Conservation (phyloP, 176 grass and related monocot species). For the Eragrostis nindensis region DNA sequence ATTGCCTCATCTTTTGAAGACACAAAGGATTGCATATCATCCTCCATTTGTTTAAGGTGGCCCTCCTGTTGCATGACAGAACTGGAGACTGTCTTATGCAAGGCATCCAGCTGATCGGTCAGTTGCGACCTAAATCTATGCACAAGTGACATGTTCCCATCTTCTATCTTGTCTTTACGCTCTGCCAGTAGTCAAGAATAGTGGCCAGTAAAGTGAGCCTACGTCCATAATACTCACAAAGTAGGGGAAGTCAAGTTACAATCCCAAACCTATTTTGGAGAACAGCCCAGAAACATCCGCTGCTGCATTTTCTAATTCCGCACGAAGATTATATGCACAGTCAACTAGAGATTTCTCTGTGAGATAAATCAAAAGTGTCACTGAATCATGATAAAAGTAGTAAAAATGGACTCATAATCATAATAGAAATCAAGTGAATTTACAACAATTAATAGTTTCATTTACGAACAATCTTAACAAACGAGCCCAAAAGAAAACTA, state of each 20-base stretch:
- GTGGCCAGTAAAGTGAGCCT: slow-evolving; percentile 26
- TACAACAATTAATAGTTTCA: background rate
- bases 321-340: slow-evolving; percentile 80
- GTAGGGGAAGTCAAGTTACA: slow-evolving; percentile 23
- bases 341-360: slow-evolving; percentile 94
- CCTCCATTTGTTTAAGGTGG: slow-evolving; percentile 93
- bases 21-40: slow-evolving; percentile 94
- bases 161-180: slow-evolving; percentile 92
- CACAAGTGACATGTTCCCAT: slow-evolving; percentile 85
- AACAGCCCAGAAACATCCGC: slow-evolving; percentile 93
- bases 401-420: background rate
- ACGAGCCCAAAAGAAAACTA: slow-evolving; percentile 28
- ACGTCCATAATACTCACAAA: slow-evolving; percentile 29
- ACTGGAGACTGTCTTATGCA: slow-evolving; percentile 89
- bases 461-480: slow-evolving; percentile 8
- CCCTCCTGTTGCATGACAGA: slow-evolving; percentile 91
- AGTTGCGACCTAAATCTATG: slow-evolving; percentile 87
- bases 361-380: slow-evolving; percentile 40
- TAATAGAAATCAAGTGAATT: slow-evolving; percentile 32
- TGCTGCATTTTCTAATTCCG: slow-evolving; percentile 83
- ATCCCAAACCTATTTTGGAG: slow-evolving; percentile 88
- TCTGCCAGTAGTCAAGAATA: slow-evolving; percentile 58
- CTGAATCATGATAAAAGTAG: background rate
- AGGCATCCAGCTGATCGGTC: slow-evolving; percentile 78
- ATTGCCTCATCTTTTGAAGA: slow-evolving; percentile 84